These are phyloP conservation scores for Didymella pomorum DNA, from an alignment of 2,329 filamentous ascomycete species.

Conservation along the genomic window DNA sequence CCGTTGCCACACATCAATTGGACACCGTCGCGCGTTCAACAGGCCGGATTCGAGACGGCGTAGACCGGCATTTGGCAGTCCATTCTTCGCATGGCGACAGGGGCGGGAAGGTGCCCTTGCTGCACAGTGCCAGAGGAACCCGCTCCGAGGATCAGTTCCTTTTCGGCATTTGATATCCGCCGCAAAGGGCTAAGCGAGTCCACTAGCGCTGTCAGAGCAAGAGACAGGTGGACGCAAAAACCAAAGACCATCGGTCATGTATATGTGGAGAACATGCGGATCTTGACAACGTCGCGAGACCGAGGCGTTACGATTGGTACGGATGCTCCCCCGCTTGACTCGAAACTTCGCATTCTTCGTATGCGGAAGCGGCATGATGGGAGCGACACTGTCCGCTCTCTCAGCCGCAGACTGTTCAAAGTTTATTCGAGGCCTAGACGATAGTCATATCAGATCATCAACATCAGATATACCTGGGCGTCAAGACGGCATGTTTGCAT, in stretches of 20 bases:
- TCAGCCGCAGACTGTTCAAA: conserved; percentile 3
- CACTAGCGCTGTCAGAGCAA: conserved; percentile 3
- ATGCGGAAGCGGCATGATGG: conserved; percentile 12
- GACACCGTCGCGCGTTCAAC: neutral
- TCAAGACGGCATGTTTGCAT: neutral
- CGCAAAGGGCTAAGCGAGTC: conserved; percentile 3
- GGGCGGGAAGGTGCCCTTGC: conserved; percentile 12
- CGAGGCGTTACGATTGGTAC: conserved; percentile 17
- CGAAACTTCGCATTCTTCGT: neutral
- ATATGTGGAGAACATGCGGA: conserved; percentile 20
- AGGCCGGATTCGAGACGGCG: conserved; percentile 3
- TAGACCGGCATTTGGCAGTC: conserved; percentile 10
- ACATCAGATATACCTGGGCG: conserved; percentile 2
- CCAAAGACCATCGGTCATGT: conserved; percentile 9
- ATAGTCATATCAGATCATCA: neutral
- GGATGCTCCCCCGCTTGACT: conserved; percentile 5
- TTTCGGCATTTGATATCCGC: neutral
- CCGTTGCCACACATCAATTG: neutral
- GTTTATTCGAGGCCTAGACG: conserved; percentile 4
- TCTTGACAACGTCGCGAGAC: conserved; percentile 16
- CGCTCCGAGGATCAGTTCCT: conserved; percentile 1
- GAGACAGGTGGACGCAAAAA: neutral
- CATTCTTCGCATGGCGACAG: conserved; percentile 19
- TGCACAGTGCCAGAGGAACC: conserved; percentile 2
- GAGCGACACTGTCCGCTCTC: conserved; percentile 2